Base-by-base conservation (phyloP, 2,329 filamentous ascomycete genomes). In the Talaromyces amestolkiae region DNA sequence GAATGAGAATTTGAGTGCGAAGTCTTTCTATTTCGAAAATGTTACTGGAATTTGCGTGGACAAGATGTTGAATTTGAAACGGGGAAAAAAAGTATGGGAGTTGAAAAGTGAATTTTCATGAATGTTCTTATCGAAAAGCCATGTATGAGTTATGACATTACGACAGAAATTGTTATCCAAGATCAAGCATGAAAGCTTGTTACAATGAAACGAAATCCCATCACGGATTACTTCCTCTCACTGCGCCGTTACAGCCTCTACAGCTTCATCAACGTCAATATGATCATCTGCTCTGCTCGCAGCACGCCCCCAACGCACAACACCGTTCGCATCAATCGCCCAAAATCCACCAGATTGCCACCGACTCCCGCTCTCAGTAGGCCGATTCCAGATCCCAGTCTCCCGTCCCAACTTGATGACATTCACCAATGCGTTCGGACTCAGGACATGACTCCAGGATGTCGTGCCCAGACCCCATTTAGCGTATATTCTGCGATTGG, bases 321-420 rank as follows among this genome's bases (percentile, higher is more conserved):
- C 8, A 6, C 54, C 33, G 41, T 8, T 35, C 31, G 17, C 51
- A 39, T 58, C 33, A 58, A 58, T 19, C 15, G 33, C n/a, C 33
- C 54, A 39, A 2, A 58, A 58, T 15, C 54, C 54, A 41, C 33
- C n/a, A n/a, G 56, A 43, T 37, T 58, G 56, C 35, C 56, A 58
- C 35, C 35, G 19, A 11, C 19, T 58, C 5, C n/a, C 33, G 17
- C 35, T 39, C 56, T 58, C 56, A 39, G 56, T 39, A 27, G 56
- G 35, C 35, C 37, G 27, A 43, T 58, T 41, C 33, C 56, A 58
- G 13, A 58, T 58, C 15, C 35, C 54, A 6, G 39, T 41, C 13
- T 41, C 5, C 3, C 33, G 19, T 39, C 54, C 53, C 22, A 41
- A 27, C 8, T 58, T 58, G 33, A 58, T 22, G 13, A 39, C 17